Conservation (phyloP, 192 early-diverging fungal species). For the Martensiomyces pterosporus region DNA sequence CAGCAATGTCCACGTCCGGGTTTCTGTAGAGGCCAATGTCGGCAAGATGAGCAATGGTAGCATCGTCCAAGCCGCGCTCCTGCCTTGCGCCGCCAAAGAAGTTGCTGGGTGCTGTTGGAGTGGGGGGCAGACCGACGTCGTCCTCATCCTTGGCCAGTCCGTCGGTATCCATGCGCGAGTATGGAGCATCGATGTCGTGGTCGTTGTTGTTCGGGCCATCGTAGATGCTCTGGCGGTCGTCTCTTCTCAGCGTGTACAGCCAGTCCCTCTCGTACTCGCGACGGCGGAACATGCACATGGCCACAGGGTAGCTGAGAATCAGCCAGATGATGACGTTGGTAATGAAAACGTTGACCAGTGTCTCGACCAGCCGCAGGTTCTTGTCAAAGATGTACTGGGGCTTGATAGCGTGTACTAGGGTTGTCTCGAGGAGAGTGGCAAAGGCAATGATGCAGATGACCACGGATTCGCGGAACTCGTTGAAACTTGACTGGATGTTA, state of each 20-base stretch:
- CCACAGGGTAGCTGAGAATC: slow-evolving; percentile 13
- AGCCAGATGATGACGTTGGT: slow-evolving; percentile 14
- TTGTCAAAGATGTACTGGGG: slow-evolving; percentile 1
- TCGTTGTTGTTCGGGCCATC: no score
- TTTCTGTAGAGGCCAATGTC: no score
- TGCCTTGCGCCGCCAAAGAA: no score
- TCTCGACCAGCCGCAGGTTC: slow-evolving; percentile 7
- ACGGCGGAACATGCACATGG: slow-evolving; percentile 9
- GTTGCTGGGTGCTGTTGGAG: no score
- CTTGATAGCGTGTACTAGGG: slow-evolving; percentile 5
- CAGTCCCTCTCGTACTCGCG: slow-evolving; percentile 21
- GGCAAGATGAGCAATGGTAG: no score
- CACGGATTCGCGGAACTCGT: slow-evolving; percentile 19
- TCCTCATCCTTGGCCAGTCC: no score
- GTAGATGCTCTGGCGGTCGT: slow-evolving; percentile 12
- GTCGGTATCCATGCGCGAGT: no score
- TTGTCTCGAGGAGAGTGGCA: slow-evolving; percentile 20
- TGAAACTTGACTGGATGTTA: slow-evolving; percentile 20
- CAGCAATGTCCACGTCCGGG: no score
- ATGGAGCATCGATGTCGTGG: no score
- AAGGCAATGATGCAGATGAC: slow-evolving; percentile 8
- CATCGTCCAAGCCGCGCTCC: no score
- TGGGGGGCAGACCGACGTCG: no score
- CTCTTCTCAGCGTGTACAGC: slow-evolving; percentile 7
- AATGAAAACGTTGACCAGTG: slow-evolving; percentile 7